Conservation (phyloP, 2,329 filamentous ascomycete species). For the Ascochyta koolunga region DNA sequence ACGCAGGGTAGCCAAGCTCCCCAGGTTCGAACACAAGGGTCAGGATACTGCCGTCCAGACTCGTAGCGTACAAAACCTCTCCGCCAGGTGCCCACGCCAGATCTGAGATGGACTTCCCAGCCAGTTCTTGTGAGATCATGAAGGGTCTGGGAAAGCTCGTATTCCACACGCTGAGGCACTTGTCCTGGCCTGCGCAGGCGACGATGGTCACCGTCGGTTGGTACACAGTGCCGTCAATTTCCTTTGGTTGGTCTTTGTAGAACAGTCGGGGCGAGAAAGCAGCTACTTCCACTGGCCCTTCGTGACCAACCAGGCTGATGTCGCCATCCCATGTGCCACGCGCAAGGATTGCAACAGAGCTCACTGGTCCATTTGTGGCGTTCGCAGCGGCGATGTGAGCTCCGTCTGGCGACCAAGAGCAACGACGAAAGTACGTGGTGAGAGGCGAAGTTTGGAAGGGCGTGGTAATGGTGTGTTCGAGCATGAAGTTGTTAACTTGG, state of each 20-base stretch:
- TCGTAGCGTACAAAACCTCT: conserved; percentile 81
- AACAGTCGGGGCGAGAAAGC: conserved; percentile 95
- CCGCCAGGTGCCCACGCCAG: conserved; percentile 94
- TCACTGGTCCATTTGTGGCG: conserved; percentile 95
- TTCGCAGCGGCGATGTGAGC: conserved; percentile 97
- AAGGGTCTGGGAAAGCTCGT: conserved; percentile 92
- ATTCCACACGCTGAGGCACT: conserved; percentile 96
- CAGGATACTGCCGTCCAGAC: conserved; percentile 87
- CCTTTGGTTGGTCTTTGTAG: conserved; percentile 67
- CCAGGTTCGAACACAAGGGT: conserved; percentile 81
- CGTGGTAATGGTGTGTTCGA: conserved; percentile 86
- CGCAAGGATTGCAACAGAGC: conserved; percentile 94
- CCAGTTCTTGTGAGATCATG: conserved; percentile 86
- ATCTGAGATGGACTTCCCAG: conserved; percentile 91
- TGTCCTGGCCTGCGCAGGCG: conserved; percentile 95
- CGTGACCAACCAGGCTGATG: conserved; percentile 96
- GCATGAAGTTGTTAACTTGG: conserved; percentile 93
- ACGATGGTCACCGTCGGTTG: conserved; percentile 81
- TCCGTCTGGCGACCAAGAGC: conserved; percentile 97
- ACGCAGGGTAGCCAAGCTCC: conserved; percentile 88
- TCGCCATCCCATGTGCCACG: conserved; percentile 92
- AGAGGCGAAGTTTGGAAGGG: conserved; percentile 92
- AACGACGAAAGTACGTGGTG: conserved; percentile 94
- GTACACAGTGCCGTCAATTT: conserved; percentile 54
- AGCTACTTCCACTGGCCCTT: conserved; percentile 95